Conservation (phyloP, 495 filamentous ascomycete genomes). For the Xylaria telfairii region DNA sequence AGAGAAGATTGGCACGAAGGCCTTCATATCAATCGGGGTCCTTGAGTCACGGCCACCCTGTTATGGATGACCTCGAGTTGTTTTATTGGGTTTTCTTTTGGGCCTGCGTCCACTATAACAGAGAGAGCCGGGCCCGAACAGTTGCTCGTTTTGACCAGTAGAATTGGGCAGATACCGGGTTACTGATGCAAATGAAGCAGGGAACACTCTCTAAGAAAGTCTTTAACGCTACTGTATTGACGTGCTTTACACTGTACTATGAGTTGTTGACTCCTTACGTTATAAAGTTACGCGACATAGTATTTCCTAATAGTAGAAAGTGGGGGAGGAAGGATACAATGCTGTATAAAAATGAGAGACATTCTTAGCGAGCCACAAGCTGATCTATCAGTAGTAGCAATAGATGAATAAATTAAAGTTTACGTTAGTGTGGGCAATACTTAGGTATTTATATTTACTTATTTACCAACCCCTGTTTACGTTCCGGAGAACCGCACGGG, state of each 20-base stretch:
- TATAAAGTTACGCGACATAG: neutral
- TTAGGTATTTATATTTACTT: no score
- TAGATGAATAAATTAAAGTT: no score
- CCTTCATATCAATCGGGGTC: conserved; percentile 50
- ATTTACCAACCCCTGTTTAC: neutral
- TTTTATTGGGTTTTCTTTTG: conserved; percentile 20
- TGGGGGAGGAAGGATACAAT: neutral
- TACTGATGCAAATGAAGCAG: neutral
- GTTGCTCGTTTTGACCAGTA: neutral
- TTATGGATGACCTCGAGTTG: conserved; percentile 15
- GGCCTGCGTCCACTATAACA: conserved; percentile 11
- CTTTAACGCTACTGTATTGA: neutral
- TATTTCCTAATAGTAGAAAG: conserved; percentile 2
- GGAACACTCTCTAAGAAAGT: neutral
- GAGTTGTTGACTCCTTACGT: neutral
- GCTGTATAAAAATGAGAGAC: neutral
- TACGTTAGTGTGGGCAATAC: no score
- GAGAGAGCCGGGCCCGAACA: neutral
- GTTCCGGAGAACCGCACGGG: neutral
- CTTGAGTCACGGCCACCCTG: neutral
- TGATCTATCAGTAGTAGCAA: neutral
- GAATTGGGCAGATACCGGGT: neutral
- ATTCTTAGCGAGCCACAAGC: neutral
- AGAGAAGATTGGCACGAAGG: conserved; percentile 51
- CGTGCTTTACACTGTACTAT: neutral